Evolutionary conservation across 108 stramenopile species (phyloP).

Genomic region (Fistulifera pelliculosa): DNA sequence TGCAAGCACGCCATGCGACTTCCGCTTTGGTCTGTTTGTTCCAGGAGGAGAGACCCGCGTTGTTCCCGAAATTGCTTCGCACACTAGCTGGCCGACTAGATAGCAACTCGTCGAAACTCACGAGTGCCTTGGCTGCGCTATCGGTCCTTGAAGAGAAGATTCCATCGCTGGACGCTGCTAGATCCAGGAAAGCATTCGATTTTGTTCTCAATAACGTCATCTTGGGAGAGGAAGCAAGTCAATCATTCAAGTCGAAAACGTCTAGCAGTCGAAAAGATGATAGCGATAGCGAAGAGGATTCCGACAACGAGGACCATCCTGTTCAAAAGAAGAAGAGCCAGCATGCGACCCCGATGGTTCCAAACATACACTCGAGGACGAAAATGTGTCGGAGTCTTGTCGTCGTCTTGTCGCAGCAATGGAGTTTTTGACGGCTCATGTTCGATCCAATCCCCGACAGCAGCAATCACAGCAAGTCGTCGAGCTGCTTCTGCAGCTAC

Average conservation of each 20-base stretch:
- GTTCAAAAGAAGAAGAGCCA: slow-evolving; percentile 11
- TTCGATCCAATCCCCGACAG: slow-evolving; percentile 39
- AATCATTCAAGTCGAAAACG: slow-evolving; percentile 11
- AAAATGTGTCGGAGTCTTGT: slow-evolving; percentile 39
- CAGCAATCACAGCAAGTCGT: slow-evolving; percentile 17
- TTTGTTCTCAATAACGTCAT: not conserved
- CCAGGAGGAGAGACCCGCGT: slow-evolving; percentile 10
- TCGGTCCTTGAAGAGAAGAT: not conserved
- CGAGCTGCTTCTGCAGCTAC: slow-evolving; percentile 22
- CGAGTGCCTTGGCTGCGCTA: not conserved
- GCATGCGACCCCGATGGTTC: slow-evolving; percentile 18
- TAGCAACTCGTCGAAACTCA: slow-evolving; percentile 26
- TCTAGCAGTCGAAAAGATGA: not conserved
- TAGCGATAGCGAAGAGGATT: not conserved
- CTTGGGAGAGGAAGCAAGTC: not conserved
- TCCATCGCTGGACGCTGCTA: not conserved
- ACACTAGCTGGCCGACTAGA: slow-evolving; percentile 38
- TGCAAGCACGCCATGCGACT: slow-evolving; percentile 78
- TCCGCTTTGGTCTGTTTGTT: slow-evolving; percentile 44
- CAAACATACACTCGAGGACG: slow-evolving; percentile 24
- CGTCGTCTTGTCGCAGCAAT: slow-evolving; percentile 60
- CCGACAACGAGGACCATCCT: not conserved
- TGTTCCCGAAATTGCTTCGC: slow-evolving; percentile 45
- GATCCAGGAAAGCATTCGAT: not conserved
- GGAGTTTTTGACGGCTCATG: slow-evolving; percentile 57